phyloP scores from a whole-genome alignment of 2,329 filamentous ascomycete genomes.

The Gaeumannomyces tritici region DNA sequence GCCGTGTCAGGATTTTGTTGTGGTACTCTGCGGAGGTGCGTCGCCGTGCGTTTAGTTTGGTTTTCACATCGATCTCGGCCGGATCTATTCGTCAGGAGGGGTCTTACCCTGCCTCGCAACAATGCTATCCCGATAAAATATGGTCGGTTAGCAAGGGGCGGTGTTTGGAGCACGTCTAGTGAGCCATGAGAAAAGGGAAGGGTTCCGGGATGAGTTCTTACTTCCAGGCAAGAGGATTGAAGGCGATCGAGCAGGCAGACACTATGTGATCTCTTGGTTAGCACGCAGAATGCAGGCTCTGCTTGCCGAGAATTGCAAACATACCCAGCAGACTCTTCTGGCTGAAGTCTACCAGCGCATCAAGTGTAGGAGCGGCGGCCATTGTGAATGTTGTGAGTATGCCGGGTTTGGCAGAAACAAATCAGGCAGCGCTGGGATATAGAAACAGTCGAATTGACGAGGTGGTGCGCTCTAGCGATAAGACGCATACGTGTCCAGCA shows the following conservation, averaged over 20 bases:
- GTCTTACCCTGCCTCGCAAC: conserved; percentile 67
- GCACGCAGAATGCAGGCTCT: not conserved
- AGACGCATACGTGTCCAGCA: not conserved
- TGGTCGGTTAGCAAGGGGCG: not conserved
- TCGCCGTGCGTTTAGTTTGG: not conserved
- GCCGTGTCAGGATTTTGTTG: conserved; percentile 77
- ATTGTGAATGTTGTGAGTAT: conserved; percentile 3
- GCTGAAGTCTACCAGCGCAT: conserved; percentile 48
- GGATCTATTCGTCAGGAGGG: not conserved
- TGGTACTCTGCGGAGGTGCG: conserved; percentile 65
- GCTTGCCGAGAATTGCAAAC: conserved; percentile 18
- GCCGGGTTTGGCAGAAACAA: not conserved
- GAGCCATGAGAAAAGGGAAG: conserved; percentile 14
- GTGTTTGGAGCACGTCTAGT: not conserved
- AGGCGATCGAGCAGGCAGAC: conserved; percentile 71
- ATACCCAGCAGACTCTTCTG: conserved; percentile 58
- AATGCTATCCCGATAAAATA: conserved; percentile 46
- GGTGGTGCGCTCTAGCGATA: not conserved
- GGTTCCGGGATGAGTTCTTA: conserved; percentile 38
- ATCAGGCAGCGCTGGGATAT: not conserved
- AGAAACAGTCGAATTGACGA: not conserved
- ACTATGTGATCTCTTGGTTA: conserved; percentile 45
- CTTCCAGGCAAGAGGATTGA: conserved; percentile 99
- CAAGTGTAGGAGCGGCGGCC: conserved; percentile 5
- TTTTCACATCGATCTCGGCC: not conserved